These are phyloP conservation scores for Begonia loranthoides DNA, from an alignment of 306 rosid genomes.

Conservation along the genomic window DNA sequence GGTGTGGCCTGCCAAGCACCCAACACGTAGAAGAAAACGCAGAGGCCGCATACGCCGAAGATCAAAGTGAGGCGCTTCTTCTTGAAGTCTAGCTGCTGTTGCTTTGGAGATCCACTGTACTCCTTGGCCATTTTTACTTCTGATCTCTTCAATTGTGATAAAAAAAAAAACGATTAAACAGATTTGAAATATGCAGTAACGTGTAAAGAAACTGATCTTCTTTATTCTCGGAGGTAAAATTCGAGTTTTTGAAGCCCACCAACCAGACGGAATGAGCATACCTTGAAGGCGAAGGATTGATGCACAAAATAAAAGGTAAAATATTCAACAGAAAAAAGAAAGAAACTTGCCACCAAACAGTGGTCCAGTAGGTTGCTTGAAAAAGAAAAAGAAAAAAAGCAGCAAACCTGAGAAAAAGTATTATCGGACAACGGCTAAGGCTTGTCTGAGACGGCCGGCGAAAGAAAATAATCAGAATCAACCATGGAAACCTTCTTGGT, in stretches of 20 bases:
- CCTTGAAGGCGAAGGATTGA: too few relatives aligned
- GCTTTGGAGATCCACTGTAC: constrained; percentile 79
- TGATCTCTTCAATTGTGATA: neutral
- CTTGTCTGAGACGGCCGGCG: neutral
- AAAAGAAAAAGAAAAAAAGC: neutral
- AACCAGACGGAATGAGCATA: too few relatives aligned
- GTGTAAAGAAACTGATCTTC: too few relatives aligned
- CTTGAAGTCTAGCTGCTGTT: constrained; percentile 49
- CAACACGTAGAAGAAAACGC: constrained; percentile 53
- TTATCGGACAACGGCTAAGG: neutral
- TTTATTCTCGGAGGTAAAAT: too few relatives aligned
- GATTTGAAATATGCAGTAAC: too few relatives aligned
- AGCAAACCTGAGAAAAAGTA: neutral
- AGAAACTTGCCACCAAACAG: too few relatives aligned
- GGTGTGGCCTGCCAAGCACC: constrained; percentile 61
- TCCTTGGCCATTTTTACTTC: constrained; percentile 53
- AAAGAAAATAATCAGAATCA: neutral
- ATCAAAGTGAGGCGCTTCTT: constrained; percentile 66
- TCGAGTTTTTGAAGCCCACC: too few relatives aligned
- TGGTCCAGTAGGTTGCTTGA: too few relatives aligned
- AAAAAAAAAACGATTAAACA: neutral
- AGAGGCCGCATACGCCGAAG: constrained; percentile 63
- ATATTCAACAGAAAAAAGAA: too few relatives aligned
- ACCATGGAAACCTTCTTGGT: neutral
- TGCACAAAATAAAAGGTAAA: too few relatives aligned